Evolutionary conservation across 495 filamentous ascomycete genomes (phyloP), one percentile per base, ranked within the genome.

Genomic region (Oidiodendron maius): DNA sequence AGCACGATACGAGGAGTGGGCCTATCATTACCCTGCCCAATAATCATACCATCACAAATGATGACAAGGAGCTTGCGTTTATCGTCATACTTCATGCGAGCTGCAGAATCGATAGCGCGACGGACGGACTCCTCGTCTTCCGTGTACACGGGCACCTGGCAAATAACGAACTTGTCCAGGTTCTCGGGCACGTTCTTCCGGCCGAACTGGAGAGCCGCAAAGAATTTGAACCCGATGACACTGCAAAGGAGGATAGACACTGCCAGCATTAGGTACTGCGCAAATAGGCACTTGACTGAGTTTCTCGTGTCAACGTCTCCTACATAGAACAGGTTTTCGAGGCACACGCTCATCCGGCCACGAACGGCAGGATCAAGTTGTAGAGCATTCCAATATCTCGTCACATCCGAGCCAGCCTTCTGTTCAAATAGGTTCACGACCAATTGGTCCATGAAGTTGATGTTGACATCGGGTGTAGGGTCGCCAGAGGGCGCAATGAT

Each of bases 11-110:
- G 78, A 6, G 93, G 93, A 9, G 93, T 99, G 8, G 94, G 89
- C 41, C 86, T 79, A 61, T 99, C 93, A 64, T 99, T 99, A 55
- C 93, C 93, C 69, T 96, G 90, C 51, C 93, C 93, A 53, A 99
- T 91, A 68, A 99, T 97, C 91, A 99, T 97, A 70, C 93, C 93
- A 61, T 99, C 93, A 59, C 93, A 99, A 49, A 99, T 76, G 40
- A 99, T 76, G 50, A 96, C 82, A 40, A 99, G 71, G 10, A 99
- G 76, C 69, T 99, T 99, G 55, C 93, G 86, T 69, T 97, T 97
- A 67, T 99, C 91, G 59, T 99, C 93, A 64, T 99, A 99, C 46
- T 79, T 77, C 90, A 99, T 95, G 51, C 90, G 80, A 16, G 93
- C 90, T 53, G 89, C 87, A 1, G 93, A 97, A 65, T 99, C 93